Evolutionary conservation across 768 basidiomycete species (phyloP), one percentile per base, ranked within the genome.

Genomic region (Lactifluus piperatus): DNA sequence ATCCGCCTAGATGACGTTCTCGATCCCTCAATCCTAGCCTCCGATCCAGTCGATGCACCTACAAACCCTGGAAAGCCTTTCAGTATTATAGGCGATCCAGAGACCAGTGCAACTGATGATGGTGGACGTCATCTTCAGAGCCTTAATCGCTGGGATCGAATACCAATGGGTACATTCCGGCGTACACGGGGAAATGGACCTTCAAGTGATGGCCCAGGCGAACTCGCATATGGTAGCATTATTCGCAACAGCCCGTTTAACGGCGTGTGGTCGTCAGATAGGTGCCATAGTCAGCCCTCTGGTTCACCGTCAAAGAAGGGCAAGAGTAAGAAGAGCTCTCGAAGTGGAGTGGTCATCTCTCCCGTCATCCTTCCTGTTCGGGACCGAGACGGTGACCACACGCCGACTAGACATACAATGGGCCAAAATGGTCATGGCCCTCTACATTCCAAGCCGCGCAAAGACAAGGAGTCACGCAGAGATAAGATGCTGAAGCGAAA

Each of bases 1-100:
- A 81, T 86, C 45, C 78, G 80, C 60, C 77, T 91, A 22, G 81
- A 88, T 65, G 89, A 91, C 64, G 88, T 91, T 18, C 75, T 91
- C 36, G 86, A 91, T 57, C 77, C 83, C 0, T 84, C 88, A 0
- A 81, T 86, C 70, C 73, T 90, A 20, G 83, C 83, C 64, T 76
- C 79, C 0, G 84, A 84, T 51, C 63, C 77, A 74, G 18, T 69
- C 69, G 59, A 58, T 34, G 36, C 57, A 4, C 39, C 47, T 44
- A 29, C 48, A 22, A 36, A 45, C 22, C 44, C 36, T 47, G 39
- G 47, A 48, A 24, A 57, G 59, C 27, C 62, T 49, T 22, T 49
- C 51, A 49, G 67, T 58, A n/a, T 54, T 54, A 43, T 62, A 65
- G 46, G 37, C 52, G 46, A 63, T 20, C 54, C 60, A n/a, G 64